These are phyloP conservation scores for Talaromyces trachyspermus DNA, from an alignment of 495 filamentous ascomycete genomes.

Conservation along the genomic window DNA sequence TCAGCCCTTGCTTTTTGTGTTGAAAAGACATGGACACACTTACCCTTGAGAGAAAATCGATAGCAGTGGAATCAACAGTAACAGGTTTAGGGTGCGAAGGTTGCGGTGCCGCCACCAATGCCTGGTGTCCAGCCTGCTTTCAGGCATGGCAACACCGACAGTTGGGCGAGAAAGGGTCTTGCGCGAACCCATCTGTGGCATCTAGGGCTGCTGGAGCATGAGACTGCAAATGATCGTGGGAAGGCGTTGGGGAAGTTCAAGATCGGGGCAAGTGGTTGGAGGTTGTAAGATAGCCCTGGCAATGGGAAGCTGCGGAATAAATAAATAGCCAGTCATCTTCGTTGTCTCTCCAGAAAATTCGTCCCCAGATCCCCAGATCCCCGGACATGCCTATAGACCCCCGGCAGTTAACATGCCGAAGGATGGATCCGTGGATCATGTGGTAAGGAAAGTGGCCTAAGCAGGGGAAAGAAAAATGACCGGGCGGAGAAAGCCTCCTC, in stretches of 20 bases:
- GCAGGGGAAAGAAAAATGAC: not conserved
- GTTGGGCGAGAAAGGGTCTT: not conserved
- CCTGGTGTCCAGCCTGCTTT: constrained; percentile 2
- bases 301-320: not conserved
- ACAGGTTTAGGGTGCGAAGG: constrained; percentile 31
- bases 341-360: not conserved
- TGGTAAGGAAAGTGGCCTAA: not conserved
- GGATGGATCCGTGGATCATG: not conserved
- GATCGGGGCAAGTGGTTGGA: not conserved
- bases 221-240: not conserved
- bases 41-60: constrained; percentile 12
- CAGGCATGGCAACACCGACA: not conserved
- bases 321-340: not conserved
- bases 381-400: not conserved
- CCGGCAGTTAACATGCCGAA: not conserved
- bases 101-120: constrained; percentile 27
- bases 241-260: not conserved
- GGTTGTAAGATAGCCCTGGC: not conserved
- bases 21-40: not conserved
- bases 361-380: not conserved
- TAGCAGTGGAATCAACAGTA: constrained; percentile 30
- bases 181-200: not conserved
- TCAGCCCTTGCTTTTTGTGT: constrained; percentile 23
- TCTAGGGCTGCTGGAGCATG: not conserved
- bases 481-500: not conserved